Evolutionary conservation across 352 stramenopile species (phyloP), one percentile per base, ranked within the genome.

Genomic region (Hyaloperonospora arabidopsidis): DNA sequence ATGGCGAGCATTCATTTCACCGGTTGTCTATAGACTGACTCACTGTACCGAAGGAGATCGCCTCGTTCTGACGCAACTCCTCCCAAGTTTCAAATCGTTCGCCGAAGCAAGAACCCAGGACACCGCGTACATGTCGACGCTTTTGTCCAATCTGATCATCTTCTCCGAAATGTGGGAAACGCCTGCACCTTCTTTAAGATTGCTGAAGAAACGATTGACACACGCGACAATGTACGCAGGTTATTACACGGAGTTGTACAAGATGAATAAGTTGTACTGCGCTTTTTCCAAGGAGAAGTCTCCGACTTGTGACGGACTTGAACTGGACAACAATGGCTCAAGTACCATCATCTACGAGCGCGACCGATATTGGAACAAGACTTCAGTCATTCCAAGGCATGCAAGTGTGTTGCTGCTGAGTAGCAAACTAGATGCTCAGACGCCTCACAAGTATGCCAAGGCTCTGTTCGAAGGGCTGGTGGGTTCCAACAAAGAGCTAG

Each of bases 311-410:
- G 25, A 32, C 25, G 25, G 8, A 8, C 25, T 32, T 4, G 8
- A 32, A 8, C 25, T 32, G 25, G 25, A 8, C 25, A 32, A 8
- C 25, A 32, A 32, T 32, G 8, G 4, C 4, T 10, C 25, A 32
- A 32, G 25, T 8, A 8, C 25, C 8, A 32, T 32, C 25, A 17
- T 63, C 14, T 82, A 82, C 59, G 49, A 70, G 25, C 68, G 59
- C 7, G 72, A 81, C 51, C 49, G 66, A 45, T 79, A 77, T 54
- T 82, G 63, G 60, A 77, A 79, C 63, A 49, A 63, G 5, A 52
- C 59, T 1, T 67, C 64, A 10, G 58, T 44, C n/a, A 74, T 78
- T 39, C 64, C 69, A 11, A 54, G 11, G 0, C 52, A 61, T 2
- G 52, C 65, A 1, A 74, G 61, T 19, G 69, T 79, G 17, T 23